A percentile compares a stretch with the other conserved stretches of the same genome.
These are phyloP conservation scores for Elsinoe necatrix DNA, from an alignment of 2,329 filamentous ascomycete species.

Conservation along the genomic window DNA sequence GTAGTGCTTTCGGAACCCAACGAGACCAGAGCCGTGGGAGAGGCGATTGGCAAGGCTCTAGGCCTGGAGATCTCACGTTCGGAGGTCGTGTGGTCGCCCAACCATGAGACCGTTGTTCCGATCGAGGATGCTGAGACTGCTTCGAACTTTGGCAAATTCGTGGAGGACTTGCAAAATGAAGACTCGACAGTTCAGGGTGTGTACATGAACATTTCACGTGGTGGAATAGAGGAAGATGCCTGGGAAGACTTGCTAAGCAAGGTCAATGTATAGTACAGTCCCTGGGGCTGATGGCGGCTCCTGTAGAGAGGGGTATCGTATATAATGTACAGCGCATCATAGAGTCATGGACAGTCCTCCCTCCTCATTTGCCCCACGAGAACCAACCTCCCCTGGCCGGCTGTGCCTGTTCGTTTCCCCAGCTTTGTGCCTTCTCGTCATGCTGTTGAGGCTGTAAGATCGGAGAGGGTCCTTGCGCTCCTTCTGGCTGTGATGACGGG, in stretches of 20 bases:
- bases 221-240: conserved; percentile 28
- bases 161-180: conserved; percentile 55
- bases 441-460: conserved; percentile 11
- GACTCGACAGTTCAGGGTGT: conserved; percentile 64
- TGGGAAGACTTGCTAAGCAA: conserved; percentile 34
- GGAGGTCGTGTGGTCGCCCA: conserved; percentile 79
- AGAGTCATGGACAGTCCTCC: conserved; percentile 3
- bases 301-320: conserved; percentile 7
- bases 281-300: background rate
- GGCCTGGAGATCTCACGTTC: conserved; percentile 61
- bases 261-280: conserved; percentile 26
- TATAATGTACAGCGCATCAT: conserved; percentile 21
- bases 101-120: conserved; percentile 64
- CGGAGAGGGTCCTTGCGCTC: background rate
- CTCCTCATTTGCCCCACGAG: conserved; percentile 17
- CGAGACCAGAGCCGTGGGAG: conserved; percentile 55
- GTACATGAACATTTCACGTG: conserved; percentile 57
- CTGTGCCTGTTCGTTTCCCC: conserved; percentile 6
- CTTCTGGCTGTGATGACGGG: background rate
- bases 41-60: conserved; percentile 54
- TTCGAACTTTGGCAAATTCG: conserved; percentile 51
- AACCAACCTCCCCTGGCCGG: conserved; percentile 17
- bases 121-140: conserved; percentile 51
- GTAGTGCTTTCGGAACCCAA: conserved; percentile 62
- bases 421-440: conserved; percentile 6